A percentile compares a stretch with the other conserved stretches of the same genome.
phyloP scores from a whole-genome alignment of 116 monocot genomes.

The Phalaenopsis hybrid region DNA sequence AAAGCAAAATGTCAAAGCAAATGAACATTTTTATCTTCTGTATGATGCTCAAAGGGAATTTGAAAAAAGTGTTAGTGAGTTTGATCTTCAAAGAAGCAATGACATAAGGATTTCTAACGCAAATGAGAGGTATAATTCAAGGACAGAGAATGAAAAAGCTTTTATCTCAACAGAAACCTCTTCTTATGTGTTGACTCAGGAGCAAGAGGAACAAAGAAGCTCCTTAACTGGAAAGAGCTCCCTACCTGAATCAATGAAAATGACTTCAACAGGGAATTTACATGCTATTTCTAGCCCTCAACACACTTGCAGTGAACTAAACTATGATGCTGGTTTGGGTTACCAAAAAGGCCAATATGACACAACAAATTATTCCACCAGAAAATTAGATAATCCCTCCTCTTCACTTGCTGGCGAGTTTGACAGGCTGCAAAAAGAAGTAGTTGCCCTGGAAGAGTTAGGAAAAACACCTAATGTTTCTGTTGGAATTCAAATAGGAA shows the following conservation, averaged over 20 bases:
- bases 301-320: neutral
- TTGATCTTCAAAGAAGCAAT: conserved; percentile 2
- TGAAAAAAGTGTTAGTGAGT: neutral
- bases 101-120: conserved; percentile 13
- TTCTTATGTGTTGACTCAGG: conserved; percentile 9
- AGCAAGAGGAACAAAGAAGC: conserved; percentile 14
- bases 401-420: conserved; percentile 45
- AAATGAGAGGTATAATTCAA: conserved; percentile 9
- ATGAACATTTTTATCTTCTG: neutral
- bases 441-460: conserved; percentile 9
- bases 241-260: conserved; percentile 13
- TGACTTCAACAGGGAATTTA: conserved; percentile 9
- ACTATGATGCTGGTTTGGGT: conserved; percentile 10
- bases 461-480: neutral
- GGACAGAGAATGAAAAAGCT: conserved; percentile 12
- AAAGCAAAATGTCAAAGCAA: neutral
- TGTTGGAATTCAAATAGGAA: conserved; percentile 3
- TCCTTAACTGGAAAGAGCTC: conserved; percentile 3
- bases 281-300: conserved; percentile 17
- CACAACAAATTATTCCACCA: conserved; percentile 32
- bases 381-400: conserved; percentile 39
- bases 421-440: conserved; percentile 35
- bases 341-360: conserved; percentile 15
- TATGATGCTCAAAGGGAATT: conserved; percentile 8
- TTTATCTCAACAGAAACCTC: conserved; percentile 11